These are phyloP conservation scores for Selenicereus undatus DNA, from an alignment of 148 eudicot species.

Conservation along the genomic window DNA sequence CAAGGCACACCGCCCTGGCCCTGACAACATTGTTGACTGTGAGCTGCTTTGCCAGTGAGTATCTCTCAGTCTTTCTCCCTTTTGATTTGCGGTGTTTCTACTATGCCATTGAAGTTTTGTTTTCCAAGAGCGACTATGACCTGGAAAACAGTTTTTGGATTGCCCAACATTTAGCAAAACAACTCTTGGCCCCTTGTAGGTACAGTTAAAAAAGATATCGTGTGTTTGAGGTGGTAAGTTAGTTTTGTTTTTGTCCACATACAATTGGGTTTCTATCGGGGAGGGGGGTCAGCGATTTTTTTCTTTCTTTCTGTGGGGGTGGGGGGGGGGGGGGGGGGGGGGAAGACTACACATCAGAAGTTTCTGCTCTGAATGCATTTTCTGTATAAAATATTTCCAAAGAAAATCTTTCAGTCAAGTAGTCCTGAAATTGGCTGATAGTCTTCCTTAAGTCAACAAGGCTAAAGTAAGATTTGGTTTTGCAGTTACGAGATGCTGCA, in stretches of 20 bases:
- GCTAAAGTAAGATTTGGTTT: conserved; percentile 1
- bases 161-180: neutral
- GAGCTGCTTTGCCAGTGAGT: conserved; percentile 91
- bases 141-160: neutral
- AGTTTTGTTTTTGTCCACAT: neutral
- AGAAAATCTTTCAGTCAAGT: neutral
- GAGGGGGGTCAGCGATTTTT: neutral
- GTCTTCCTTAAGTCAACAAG: neutral
- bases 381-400: no score
- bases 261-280: neutral
- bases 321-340: no score
- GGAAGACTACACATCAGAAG: no score
- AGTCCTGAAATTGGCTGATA: neutral
- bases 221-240: neutral
- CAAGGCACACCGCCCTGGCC: conserved; percentile 94
- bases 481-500: conserved; percentile 87
- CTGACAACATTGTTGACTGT: conserved; percentile 87
- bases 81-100: neutral
- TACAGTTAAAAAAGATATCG: neutral
- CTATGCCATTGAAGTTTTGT: neutral
- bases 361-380: no score
- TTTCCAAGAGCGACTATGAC: neutral
- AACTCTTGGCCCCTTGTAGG: neutral
- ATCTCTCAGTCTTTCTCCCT: conserved; percentile 2
- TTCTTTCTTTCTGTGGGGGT: no score